Base-by-base conservation (phyloP, 805 yeast species). In the Pichia sporocuriosa region DNA sequence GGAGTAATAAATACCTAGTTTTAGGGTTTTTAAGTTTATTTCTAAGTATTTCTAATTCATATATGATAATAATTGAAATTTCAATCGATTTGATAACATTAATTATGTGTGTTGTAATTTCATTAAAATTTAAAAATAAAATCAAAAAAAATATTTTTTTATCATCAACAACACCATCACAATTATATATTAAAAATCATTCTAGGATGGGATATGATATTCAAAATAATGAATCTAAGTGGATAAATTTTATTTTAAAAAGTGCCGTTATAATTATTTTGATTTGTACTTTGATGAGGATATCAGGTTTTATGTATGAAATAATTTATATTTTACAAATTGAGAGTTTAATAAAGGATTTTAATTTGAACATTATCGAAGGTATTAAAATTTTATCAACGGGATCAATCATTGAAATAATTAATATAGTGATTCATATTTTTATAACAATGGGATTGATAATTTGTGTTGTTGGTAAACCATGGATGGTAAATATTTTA, bases 381-480 rank as follows among this genome's bases (percentile, higher is more conserved):
- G 47, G 44, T 19, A 27, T 44, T 12, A 37, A 27, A 27, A 10
- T 40, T 24, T 16, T 51, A 6, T 45, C 56, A 7, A 55, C 56
- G 2, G 48, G 48, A 6, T n/a, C 15, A 13, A 20, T 32, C 2
- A 7, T 47, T 20, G 48, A 45, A 7, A 25, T 56, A 28, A 12
- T 48, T 15, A 50, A 44, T 27, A 48, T 46, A 12, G 46, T 49
- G 7, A 30, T 44, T n/a, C 39, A 48, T 48, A 7, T 47, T 32
- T 24, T 23, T 33, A n/a, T 27, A 50, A 29, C 42, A 45, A 12
- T 52, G 19, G 2, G 30, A 4, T 36, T 44, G 25, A 24, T 20
- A 10, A 5, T 35, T 23, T 28, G 32, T 24, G 20, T 44, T 21
- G 13, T 33, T 7, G n/a, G 23, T n/a, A 47, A 42, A 24, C 44